A percentile compares a stretch with the other conserved stretches of the same genome.
Conservation (phyloP, 208 protist species). For the Hexamita inflata region DNA sequence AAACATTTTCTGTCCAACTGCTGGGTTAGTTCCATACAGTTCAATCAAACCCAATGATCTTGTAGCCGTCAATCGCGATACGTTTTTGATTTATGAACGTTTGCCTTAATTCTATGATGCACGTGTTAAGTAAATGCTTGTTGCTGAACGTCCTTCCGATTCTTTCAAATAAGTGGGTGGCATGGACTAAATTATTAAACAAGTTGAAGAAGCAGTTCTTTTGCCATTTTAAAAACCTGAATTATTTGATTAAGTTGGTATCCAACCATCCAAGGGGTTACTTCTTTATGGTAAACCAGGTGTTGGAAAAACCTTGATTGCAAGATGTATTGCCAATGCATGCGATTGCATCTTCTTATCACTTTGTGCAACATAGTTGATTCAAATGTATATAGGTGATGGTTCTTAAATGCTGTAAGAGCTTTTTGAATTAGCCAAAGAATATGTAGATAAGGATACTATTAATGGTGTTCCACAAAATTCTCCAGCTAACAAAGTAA, state of each 20-base stretch:
- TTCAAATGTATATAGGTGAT: constrained; percentile 80
- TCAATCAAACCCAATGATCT: constrained; percentile 89
- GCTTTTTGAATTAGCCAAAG: constrained; percentile 95
- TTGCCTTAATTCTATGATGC: constrained; percentile 64
- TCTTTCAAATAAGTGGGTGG: constrained; percentile 95
- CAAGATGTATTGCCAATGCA: constrained; percentile 82
- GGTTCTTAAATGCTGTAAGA: constrained; percentile 97
- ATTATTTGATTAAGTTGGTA: constrained; percentile 69
- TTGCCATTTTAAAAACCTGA: constrained; percentile 95
- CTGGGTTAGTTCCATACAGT: constrained; percentile 90
- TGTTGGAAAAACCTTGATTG: constrained; percentile 69
- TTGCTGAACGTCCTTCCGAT: constrained; percentile 96
- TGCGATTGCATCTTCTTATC: constrained; percentile 58
- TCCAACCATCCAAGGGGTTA: constrained; percentile 35
- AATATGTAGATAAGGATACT: constrained; percentile 62
- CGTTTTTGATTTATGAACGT: constrained; percentile 94
- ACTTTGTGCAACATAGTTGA: not conserved
- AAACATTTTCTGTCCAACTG: constrained; percentile 93
- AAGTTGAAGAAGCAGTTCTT: constrained; percentile 91
- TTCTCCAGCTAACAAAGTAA: no score
- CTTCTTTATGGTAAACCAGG: constrained; percentile 40
- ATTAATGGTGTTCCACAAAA: not conserved
- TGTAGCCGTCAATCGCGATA: constrained; percentile 98
- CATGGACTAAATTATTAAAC: constrained; percentile 96
- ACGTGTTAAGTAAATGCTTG: constrained; percentile 99